Evolutionary conservation across 441 rosid genomes (phyloP), one percentile per base, ranked within the genome.

Genomic region (Populus hybrid): DNA sequence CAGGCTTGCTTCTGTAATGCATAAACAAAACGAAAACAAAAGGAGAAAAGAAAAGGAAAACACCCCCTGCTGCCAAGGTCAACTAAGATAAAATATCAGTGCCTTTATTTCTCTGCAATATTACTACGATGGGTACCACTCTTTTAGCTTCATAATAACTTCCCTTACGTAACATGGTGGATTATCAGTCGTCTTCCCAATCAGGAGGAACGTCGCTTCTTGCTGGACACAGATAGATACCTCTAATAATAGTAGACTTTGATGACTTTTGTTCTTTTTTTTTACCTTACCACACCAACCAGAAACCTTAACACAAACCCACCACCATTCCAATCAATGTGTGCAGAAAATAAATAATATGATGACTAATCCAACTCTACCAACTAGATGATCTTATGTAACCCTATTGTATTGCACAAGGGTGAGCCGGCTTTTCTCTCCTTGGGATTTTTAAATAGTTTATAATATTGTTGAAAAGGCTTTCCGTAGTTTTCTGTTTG

Each of bases 131-230:
- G 72, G 74, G 70, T 79, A 80, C 79, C 75, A 40, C 77, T 81
- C 72, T 56, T 21, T 1, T 50, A 68, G 45, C 56, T 69, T 76
- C 38, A 70, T 59, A 76, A 56, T 26, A 73, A 73, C 61, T 66
- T 76, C 68, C 68, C 64, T 2, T 72, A 82, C 79, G 85, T 83
- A 74, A 69, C 72, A 77, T 73, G 89, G 86, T 82, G 82, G 87
- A 74, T 83, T 73, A 70, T 31, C 36, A 69, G 88, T 88, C 90
- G 76, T 83, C 87, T 82, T 88, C 88, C 76, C 68, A 81, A 66
- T 75, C 81, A 71, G 90, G 82, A 85, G 86, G 71, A 74, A 87
- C 78, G 86, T 90, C 89, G 69, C 74, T 81, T 83, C 77, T 74
- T 20, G 76, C 77, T 53, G 74, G 76, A 76, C 26, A 36, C 40